These are phyloP conservation scores for Aspergillus steynii DNA, from an alignment of 495 filamentous ascomycete genomes.

Conservation along the genomic window DNA sequence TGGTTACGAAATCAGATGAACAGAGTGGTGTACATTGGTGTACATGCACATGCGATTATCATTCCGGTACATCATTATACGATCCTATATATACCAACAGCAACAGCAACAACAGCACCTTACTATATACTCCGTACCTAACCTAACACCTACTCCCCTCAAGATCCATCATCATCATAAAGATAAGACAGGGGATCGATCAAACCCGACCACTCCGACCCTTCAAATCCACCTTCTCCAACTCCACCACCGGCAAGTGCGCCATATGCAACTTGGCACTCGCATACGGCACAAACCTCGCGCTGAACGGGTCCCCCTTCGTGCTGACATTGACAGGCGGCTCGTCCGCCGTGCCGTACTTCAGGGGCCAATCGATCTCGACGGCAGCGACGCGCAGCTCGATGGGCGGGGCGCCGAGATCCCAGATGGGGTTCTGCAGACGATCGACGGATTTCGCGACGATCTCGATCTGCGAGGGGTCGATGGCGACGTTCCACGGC, in stretches of 20 bases:
- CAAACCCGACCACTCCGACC: neutral
- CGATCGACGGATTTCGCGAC: neutral
- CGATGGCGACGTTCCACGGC: constrained; percentile 9
- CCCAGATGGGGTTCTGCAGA: constrained; percentile 49
- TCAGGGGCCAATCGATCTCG: constrained; percentile 51
- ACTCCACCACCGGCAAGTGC: constrained; percentile 38
- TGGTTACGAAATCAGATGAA: no score
- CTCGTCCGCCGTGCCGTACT: constrained; percentile 46
- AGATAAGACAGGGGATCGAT: no score
- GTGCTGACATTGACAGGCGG: constrained; percentile 42
- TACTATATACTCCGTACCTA: no score
- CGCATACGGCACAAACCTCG: constrained; percentile 53
- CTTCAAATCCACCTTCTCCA: neutral
- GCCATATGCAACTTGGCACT: constrained; percentile 59
- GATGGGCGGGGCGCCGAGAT: constrained; percentile 43
- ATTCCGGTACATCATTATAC: no score
- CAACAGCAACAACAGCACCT: no score
- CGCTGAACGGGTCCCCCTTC: constrained; percentile 37
- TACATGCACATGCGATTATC: no score
- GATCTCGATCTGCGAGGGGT: constrained; percentile 2
- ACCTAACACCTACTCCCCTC: no score
- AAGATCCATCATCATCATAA: no score
- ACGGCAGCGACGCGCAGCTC: constrained; percentile 41
- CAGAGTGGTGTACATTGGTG: no score
- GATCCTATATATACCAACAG: no score